Conservation (phyloP, 805 yeast species). For the Candida awuae region DNA sequence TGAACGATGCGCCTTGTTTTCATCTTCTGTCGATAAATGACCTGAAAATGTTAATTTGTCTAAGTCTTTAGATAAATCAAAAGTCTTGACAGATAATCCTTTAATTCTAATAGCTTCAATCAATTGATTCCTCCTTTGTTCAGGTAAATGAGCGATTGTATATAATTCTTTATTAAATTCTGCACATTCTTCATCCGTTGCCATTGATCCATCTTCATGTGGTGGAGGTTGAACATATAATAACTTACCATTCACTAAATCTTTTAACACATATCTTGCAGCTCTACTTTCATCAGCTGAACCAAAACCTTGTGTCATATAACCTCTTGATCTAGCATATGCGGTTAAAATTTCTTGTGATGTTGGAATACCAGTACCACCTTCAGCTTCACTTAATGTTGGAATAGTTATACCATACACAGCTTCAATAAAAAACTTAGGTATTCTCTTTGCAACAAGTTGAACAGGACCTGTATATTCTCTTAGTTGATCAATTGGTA, state of each 20-base stretch:
- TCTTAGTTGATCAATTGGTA: constrained; percentile 94
- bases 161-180: constrained; percentile 73
- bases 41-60: constrained; percentile 69
- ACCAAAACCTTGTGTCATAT: constrained; percentile 95
- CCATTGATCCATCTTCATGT: constrained; percentile 46
- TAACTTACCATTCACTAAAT: constrained; percentile 88
- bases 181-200: constrained; percentile 42
- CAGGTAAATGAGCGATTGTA: constrained; percentile 57
- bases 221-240: constrained; percentile 89
- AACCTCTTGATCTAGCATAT: constrained; percentile 95
- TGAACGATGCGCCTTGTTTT: constrained; percentile 35
- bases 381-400: constrained; percentile 68
- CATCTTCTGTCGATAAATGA: constrained; percentile 51
- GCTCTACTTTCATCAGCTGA: constrained; percentile 96
- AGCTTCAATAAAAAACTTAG: constrained; percentile 83
- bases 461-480: constrained; percentile 87
- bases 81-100: constrained; percentile 40
- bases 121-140: constrained; percentile 65
- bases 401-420: constrained; percentile 87
- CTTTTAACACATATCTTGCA: constrained; percentile 84
- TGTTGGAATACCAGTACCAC: constrained; percentile 84
- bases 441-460: constrained; percentile 79
- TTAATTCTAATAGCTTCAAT: constrained; percentile 52
- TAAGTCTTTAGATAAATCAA: constrained; percentile 65
- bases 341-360: constrained; percentile 84